Evolutionary conservation across 306 rosid species (phyloP), one percentile per base, ranked within the genome.

Genomic region (Rosa lucieae): DNA sequence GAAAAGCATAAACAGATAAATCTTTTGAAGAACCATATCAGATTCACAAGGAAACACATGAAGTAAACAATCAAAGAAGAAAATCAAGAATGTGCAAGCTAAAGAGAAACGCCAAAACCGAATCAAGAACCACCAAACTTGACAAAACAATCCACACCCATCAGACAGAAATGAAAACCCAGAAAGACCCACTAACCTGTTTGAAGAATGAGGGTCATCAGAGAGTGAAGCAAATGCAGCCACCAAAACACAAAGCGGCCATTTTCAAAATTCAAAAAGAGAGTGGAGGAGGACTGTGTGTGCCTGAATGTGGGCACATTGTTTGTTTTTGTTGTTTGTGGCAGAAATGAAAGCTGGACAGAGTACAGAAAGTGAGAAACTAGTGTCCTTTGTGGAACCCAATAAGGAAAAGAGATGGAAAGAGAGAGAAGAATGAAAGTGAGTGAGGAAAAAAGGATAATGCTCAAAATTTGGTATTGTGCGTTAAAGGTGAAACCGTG

Each of bases 331-430:
- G 39, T 51, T 49, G 62, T 71, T 83, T 51, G 86, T 84, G 90
- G 84, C 92, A 85, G 51, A 84, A 79, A 77, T 70, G 89, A 85
- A 79, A 84, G 85, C 76, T 82, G 89, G 82, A 73, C 78, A 78
- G 72, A 73, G 77, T 55, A 46, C 83, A 85, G 87, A 26, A 26
- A 26, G 29, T 26, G 29, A 26, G 29, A 81, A 85, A 71, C 78
- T 77, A 78, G 75, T 72, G 89, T 83, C 79, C 76, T 74, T 80
- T 78, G 69, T 74, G 71, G 75, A 77, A 78, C 63, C 79, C 83
- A 82, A 77, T 21, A 76, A 70, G 89, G 77, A 82, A 77, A 68
- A 74, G 72, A 70, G 52, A 8, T 12, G 46, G 51, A 61, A 15
- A n/a, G 56, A 14, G 15, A 66, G 32, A 12, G 75, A 77, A 78